Percentiles rank a stretch among this genome's conserved stretches.
Conservation (phyloP, 306 rosid species). For the Acacia confusa region DNA sequence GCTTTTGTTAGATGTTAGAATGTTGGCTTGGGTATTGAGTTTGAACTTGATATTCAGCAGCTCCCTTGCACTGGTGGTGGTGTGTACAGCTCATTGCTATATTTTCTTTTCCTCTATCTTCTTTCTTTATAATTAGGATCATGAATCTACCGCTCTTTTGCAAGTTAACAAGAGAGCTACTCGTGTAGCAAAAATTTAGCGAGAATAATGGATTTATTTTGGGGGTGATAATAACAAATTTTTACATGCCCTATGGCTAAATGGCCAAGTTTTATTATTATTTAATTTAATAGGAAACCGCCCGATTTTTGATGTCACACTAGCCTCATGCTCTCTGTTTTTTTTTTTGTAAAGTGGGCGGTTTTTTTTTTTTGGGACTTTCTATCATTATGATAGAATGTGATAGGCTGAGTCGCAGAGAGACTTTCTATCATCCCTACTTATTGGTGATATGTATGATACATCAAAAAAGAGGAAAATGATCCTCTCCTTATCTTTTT, state of each 20-base stretch:
- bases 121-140: slow-evolving; percentile 25
- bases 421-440: too few relatives aligned
- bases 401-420: too few relatives aligned
- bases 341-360: background rate
- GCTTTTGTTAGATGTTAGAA: slow-evolving; percentile 50
- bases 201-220: background rate
- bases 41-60: slow-evolving; percentile 39
- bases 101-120: slow-evolving; percentile 23
- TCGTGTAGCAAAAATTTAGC: slow-evolving; percentile 13
- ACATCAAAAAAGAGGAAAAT: too few relatives aligned
- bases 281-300: background rate
- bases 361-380: too few relatives aligned
- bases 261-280: background rate
- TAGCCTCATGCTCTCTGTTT: background rate
- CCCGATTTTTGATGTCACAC: background rate
- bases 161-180: slow-evolving; percentile 18
- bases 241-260: too few relatives aligned
- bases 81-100: slow-evolving; percentile 53
- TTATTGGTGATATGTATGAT: too few relatives aligned
- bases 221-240: too few relatives aligned
- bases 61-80: slow-evolving; percentile 26
- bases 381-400: too few relatives aligned
- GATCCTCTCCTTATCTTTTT: too few relatives aligned
- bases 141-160: slow-evolving; percentile 28
- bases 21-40: slow-evolving; percentile 43